Base-by-base conservation (phyloP, 495 filamentous ascomycete species). In the Aspergillus ostianus region DNA sequence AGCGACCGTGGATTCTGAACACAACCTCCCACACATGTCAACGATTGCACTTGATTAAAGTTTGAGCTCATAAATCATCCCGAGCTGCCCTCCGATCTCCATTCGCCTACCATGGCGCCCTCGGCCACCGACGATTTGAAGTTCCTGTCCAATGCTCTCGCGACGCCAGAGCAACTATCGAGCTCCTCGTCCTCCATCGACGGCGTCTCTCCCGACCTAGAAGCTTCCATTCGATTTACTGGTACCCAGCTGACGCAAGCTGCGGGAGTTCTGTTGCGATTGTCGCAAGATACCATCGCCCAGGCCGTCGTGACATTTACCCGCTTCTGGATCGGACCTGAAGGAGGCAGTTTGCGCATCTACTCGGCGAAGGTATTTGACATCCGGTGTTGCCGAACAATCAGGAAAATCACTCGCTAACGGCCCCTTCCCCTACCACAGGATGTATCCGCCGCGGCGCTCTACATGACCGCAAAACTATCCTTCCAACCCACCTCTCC, bases 241-340 rank as follows among this genome's bases (percentile, higher is more conserved):
- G 80, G 80, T 4, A 85, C 90, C 47, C 84, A 87, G 57, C 83
- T 98, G 6, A 95, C 90, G 12, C 95, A 98, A 70, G 84, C 90
- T 18, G 92, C 94, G 12, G 95, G 94, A 6, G 78, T 96, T 7
- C 82, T 98, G 8, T 81, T 98, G 3, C 84, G 90, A 47, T 76
- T 98, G 51, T 90, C 93, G 1, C 95, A 98, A 67, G 91, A 93
- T 57, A 84, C 92, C 51, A 91, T 96, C 27, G 89, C 92, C 15
- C 91, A 92, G 65, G 91, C 94, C 3, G 88, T 92, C 65, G 85
- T 98, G n/a, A 76, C 94, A 0, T 85, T 96, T 29, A 89, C 87
- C n/a, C 82, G 94, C 6, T 96, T 93, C 77, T 97, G 90, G 85
- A 75, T 92, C 6, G 85, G 86, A 1, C 66, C 82, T 1, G 86